phyloP scores from a whole-genome alignment of 805 yeast genomes.

The Metschnikowia kofuensis region DNA sequence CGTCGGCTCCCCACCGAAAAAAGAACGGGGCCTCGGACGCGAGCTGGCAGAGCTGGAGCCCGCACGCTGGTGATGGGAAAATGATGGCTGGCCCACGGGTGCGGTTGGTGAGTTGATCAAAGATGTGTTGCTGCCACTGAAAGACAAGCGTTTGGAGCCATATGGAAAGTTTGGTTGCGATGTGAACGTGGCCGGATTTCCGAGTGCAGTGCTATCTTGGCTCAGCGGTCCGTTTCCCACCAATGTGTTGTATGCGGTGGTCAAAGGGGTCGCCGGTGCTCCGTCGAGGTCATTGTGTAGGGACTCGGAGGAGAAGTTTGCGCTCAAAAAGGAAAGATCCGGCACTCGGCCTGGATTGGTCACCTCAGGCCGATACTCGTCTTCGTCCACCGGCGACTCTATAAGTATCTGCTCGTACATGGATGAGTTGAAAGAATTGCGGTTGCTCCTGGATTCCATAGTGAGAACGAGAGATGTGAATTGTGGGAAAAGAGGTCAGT shows the following conservation, averaged over 20 bases:
- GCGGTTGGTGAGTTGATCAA: constrained; percentile 11
- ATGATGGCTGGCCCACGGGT: constrained; percentile 17
- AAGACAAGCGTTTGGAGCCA: constrained; percentile 8
- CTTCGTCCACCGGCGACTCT: constrained; percentile 6
- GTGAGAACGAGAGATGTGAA: background rate
- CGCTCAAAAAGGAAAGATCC: constrained; percentile 32
- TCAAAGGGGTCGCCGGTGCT: constrained; percentile 8
- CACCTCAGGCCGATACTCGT: constrained; percentile 2
- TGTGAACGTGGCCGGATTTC: background rate
- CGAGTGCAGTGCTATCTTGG: background rate
- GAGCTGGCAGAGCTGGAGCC: constrained; percentile 9
- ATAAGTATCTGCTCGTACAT: background rate
- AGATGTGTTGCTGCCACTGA: constrained; percentile 11
- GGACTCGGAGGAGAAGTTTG: constrained; percentile 41
- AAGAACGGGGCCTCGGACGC: constrained; percentile 34
- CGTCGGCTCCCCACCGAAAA: constrained; percentile 28
- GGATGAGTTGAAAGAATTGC: constrained; percentile 2
- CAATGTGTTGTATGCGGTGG: background rate
- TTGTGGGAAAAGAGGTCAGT: background rate
- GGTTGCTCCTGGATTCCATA: background rate
- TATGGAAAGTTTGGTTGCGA: constrained; percentile 1
- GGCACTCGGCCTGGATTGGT: constrained; percentile 11
- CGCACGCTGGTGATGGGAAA: constrained; percentile 13
- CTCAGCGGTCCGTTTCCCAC: background rate
- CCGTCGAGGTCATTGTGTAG: constrained; percentile 13